A percentile compares a stretch with the other conserved stretches of the same genome.
These are phyloP conservation scores for Ophiocordyceps unilateralis DNA, from an alignment of 2,329 filamentous ascomycete species.

Conservation along the genomic window DNA sequence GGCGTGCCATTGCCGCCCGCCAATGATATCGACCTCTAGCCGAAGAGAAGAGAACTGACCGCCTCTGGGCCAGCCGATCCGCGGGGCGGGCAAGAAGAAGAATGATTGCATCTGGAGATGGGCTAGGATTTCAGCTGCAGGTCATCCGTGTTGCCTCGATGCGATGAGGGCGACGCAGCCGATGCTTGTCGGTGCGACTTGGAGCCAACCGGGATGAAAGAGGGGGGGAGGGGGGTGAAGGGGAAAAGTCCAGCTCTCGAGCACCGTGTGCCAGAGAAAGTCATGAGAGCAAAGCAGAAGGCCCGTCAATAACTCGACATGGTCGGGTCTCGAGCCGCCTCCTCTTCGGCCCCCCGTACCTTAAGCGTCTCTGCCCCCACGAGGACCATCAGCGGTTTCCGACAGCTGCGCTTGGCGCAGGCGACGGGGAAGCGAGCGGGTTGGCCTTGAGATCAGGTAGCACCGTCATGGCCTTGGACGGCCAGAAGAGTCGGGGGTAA, in stretches of 20 bases:
- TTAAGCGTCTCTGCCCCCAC: not conserved
- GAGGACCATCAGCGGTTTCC: not conserved
- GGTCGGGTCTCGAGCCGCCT: not conserved
- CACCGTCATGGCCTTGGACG: not conserved
- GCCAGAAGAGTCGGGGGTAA: not conserved
- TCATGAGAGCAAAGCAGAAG: not conserved
- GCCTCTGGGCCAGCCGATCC: constrained; percentile 1
- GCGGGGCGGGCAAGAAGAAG: constrained; percentile 1
- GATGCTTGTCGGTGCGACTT: constrained; percentile 5
- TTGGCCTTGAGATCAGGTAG: not conserved
- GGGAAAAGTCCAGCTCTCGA: not conserved
- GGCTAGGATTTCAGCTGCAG: constrained; percentile 3
- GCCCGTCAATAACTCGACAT: not conserved
- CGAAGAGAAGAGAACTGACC: constrained; percentile 1
- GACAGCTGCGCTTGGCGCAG: not conserved
- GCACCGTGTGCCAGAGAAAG: not conserved
- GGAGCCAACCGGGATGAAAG: not conserved
- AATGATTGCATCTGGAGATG: constrained; percentile 1
- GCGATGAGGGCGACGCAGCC: constrained; percentile 2
- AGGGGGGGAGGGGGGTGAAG: not conserved
- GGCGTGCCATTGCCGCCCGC: not conserved
- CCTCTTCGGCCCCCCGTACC: not conserved
- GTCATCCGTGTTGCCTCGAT: constrained; percentile 1
- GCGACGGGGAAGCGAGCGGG: not conserved
- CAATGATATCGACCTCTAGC: constrained; percentile 4